Percentiles rank a stretch among this genome's conserved stretches.
phyloP scores from a whole-genome alignment of 495 filamentous ascomycete species.

The Tuber microsphaerosporum region DNA sequence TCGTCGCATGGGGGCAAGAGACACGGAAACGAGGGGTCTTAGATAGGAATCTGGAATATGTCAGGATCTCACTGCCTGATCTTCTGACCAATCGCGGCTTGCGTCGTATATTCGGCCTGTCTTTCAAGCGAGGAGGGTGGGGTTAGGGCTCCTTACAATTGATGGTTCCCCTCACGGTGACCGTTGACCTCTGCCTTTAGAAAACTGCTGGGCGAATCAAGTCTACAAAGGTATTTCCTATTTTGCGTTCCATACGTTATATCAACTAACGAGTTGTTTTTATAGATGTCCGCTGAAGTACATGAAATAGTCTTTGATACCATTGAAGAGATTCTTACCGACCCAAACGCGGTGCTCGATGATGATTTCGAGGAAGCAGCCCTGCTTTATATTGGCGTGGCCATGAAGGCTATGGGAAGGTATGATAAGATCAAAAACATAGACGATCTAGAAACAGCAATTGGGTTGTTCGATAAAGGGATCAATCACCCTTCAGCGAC shows the following conservation, averaged over 20 bases:
- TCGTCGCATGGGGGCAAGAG: not conserved
- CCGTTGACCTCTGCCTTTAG: not conserved
- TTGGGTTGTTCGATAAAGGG: not conserved
- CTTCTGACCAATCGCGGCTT: not conserved
- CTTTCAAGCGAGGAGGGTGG: not conserved
- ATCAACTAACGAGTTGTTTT: not conserved
- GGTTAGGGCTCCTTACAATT: not conserved
- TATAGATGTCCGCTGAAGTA: not conserved
- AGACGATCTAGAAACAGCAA: not conserved
- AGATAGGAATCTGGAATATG: not conserved
- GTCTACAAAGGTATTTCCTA: not conserved
- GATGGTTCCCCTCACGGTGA: not conserved
- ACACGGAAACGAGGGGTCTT: not conserved
- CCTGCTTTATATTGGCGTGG: not conserved
- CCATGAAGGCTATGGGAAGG: not conserved
- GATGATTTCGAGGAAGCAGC: not conserved
- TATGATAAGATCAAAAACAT: not conserved
- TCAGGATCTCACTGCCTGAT: not conserved
- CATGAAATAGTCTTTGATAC: not conserved
- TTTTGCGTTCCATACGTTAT: not conserved
- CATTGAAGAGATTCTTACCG: not conserved
- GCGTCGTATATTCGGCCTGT: not conserved
- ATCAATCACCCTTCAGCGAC: not conserved
- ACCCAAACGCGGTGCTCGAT: not conserved
- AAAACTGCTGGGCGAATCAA: not conserved